Percentiles rank a stretch among this genome's conserved stretches.
Evolutionary conservation across 2,329 filamentous ascomycete species (phyloP).

Genomic region (Fusarium sp.): DNA sequence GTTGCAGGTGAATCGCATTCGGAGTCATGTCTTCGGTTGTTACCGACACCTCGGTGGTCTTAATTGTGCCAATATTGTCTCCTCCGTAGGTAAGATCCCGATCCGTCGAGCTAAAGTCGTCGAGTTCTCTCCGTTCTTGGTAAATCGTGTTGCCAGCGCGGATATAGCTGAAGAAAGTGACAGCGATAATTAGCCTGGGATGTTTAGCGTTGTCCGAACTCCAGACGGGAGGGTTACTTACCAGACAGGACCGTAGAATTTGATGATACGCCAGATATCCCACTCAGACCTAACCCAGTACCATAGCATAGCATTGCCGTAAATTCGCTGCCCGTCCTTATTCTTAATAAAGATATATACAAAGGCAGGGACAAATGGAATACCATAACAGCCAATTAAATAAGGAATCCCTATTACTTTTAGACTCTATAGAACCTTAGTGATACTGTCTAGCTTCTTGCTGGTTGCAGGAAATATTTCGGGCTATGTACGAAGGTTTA

Average conservation of each 20-base stretch:
- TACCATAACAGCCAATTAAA: no score
- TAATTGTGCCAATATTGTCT: slow-evolving; percentile 61
- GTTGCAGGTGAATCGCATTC: slow-evolving; percentile 41
- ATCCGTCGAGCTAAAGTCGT: slow-evolving; percentile 63
- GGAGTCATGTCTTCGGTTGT: slow-evolving; percentile 60
- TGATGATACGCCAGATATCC: slow-evolving; percentile 77
- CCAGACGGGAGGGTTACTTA: slow-evolving; percentile 49
- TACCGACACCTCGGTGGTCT: slow-evolving; percentile 73
- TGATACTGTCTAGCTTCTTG: neutral
- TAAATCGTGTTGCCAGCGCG: slow-evolving; percentile 76
- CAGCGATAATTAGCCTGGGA: slow-evolving; percentile 67
- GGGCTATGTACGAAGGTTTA: no score
- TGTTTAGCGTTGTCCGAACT: slow-evolving; percentile 14
- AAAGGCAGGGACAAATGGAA: no score
- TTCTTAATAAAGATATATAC: no score
- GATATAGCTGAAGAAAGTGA: slow-evolving; percentile 74
- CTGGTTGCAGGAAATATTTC: no score
- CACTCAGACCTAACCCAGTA: slow-evolving; percentile 80
- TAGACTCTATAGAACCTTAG: neutral
- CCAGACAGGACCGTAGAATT: slow-evolving; percentile 81
- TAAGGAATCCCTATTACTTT: no score
- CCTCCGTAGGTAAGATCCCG: slow-evolving; percentile 55
- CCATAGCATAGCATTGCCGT: slow-evolving; percentile 82
- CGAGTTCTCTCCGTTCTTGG: slow-evolving; percentile 72
- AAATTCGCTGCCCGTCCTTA: slow-evolving; percentile 58